Conservation (phyloP, 768 basidiomycete genomes). For the Sarcodon aspratus region DNA sequence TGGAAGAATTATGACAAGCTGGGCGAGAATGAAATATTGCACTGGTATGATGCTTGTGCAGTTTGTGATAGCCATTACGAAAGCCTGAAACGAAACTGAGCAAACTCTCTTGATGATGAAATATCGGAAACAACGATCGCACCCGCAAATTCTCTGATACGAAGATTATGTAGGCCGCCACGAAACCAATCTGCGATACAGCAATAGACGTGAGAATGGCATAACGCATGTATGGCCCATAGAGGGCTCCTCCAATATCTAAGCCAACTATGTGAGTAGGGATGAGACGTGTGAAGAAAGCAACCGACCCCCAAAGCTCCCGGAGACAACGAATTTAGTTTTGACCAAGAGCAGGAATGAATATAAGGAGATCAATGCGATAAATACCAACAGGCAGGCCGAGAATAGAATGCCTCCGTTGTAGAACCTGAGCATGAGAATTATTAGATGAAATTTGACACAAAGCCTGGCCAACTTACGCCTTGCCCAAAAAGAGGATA, state of each 20-base stretch:
- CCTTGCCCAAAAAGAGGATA: conserved; percentile 91
- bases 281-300: background rate
- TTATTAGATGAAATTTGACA: background rate
- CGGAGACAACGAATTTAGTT: conserved; percentile 80
- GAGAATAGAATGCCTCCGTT: conserved; percentile 96
- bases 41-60: conserved; percentile 60
- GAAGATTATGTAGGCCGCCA: conserved; percentile 89
- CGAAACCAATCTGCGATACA: conserved; percentile 84
- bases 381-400: conserved; percentile 56
- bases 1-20: conserved; percentile 82
- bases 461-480: conserved; percentile 34
- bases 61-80: conserved; percentile 70
- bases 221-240: conserved; percentile 90
- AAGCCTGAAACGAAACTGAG: conserved; percentile 41
- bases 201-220: conserved; percentile 81
- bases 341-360: conserved; percentile 87
- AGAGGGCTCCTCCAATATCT: conserved; percentile 91
- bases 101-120: background rate
- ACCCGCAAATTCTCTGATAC: conserved; percentile 82
- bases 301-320: conserved; percentile 82
- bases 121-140: background rate
- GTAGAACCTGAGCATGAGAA: conserved; percentile 51
- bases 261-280: background rate
- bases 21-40: conserved; percentile 71
- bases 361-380: conserved; percentile 82